A percentile compares a stretch with the other conserved stretches of the same genome.
Conservation (phyloP, 1,139 yeast species). For the Pneumocystis wakefieldiae region DNA sequence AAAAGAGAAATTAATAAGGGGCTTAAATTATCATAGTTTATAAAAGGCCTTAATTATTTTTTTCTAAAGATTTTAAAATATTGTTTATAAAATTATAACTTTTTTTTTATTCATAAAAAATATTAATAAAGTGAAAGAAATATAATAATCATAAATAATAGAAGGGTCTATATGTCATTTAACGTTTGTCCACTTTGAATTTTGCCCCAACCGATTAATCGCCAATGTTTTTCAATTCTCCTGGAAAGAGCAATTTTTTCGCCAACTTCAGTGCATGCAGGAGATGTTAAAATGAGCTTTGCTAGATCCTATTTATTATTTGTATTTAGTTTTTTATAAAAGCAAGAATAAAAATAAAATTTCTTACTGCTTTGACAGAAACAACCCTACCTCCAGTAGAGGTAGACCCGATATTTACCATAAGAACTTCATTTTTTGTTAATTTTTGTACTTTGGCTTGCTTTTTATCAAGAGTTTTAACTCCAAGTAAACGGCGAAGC, state of each 20-base stretch:
- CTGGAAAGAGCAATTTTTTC: constrained; percentile 97
- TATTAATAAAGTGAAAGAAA: background rate
- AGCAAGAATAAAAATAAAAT: background rate
- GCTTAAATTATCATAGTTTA: background rate
- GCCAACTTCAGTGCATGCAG: constrained; percentile 96
- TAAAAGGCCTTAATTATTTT: background rate
- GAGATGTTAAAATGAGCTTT: constrained; percentile 86
- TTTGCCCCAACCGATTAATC: constrained; percentile 99
- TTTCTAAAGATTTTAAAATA: background rate
- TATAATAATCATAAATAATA: background rate
- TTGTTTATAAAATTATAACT: background rate
- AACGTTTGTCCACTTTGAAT: constrained; percentile 66
- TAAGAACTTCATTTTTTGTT: constrained; percentile 85
- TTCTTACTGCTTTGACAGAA: constrained; percentile 63
- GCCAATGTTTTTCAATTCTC: constrained; percentile 99
- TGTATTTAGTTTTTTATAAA: background rate
- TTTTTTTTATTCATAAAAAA: background rate
- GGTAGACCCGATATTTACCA: constrained; percentile 98
- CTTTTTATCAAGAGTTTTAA: constrained; percentile 93
- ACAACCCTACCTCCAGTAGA: constrained; percentile 98
- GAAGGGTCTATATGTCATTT: constrained; percentile 1
- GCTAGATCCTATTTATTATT: constrained; percentile 58
- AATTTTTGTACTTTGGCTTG: constrained; percentile 93
- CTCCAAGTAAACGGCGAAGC: constrained; percentile 93
- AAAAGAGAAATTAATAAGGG: background rate